Evolutionary conservation across 1,284 basidiomycete species (phyloP).

Genomic region (Irpex sp.): DNA sequence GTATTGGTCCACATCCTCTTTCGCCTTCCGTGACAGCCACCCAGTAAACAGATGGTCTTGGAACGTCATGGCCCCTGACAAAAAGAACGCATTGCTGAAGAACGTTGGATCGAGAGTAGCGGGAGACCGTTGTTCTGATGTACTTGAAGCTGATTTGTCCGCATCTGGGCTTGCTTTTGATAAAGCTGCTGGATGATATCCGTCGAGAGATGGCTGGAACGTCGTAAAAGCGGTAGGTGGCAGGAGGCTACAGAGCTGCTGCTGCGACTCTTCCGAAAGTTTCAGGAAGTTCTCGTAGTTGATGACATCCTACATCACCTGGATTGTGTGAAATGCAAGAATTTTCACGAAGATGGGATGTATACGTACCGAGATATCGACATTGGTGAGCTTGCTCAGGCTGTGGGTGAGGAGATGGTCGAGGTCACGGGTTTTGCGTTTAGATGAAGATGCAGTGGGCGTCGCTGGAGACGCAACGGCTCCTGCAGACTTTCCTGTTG

Average conservation of each 20-base stretch:
- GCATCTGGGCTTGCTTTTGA: too few species aligned
- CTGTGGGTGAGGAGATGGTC: constrained; percentile 40
- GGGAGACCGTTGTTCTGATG: constrained; percentile 5
- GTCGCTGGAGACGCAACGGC: not conserved
- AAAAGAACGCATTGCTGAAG: constrained; percentile 51
- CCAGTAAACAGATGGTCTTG: constrained; percentile 56
- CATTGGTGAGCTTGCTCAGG: constrained; percentile 46
- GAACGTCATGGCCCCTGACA: constrained; percentile 51
- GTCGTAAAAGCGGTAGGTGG: constrained; percentile 48
- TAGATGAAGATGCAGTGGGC: not conserved
- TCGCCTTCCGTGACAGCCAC: constrained; percentile 44
- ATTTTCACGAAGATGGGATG: not conserved
- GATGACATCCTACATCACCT: constrained; percentile 43
- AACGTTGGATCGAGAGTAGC: constrained; percentile 35
- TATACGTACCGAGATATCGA: constrained; percentile 50
- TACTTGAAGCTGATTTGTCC: too few species aligned
- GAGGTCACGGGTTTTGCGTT: constrained; percentile 17
- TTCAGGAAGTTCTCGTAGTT: constrained; percentile 46
- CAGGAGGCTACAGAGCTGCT: constrained; percentile 37
- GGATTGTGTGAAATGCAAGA: not conserved
- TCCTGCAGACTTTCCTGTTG: not conserved
- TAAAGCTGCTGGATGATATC: constrained; percentile 35
- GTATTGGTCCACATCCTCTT: constrained; percentile 39
- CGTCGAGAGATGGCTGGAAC: constrained; percentile 32
- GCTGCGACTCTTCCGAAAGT: constrained; percentile 42